Evolutionary conservation across 345 rosid genomes (phyloP), one percentile per base, ranked within the genome.

Genomic region (Linum tenue): DNA sequence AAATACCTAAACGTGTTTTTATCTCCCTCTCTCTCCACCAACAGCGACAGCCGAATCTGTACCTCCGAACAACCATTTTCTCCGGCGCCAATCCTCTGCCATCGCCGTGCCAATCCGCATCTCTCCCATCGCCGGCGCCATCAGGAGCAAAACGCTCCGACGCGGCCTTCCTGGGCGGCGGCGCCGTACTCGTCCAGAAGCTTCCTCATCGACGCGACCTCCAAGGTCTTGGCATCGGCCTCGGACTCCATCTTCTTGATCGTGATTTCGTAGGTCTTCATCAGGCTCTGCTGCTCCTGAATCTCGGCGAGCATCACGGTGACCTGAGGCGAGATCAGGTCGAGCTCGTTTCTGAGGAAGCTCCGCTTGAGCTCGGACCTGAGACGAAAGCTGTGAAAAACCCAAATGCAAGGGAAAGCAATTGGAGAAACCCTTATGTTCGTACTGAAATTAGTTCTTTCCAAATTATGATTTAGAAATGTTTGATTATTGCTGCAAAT

Each of bases 331-430:
- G 83, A 78, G 4, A 90, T 79, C 42, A 64, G 72, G 69, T 90
- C 86, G 64, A 94, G 80, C 12, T 88, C 88, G 4, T 82, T 84
- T 75, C 81, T 86, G 3, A 84, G 56, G 59, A 88, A 90, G 67
- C 74, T 76, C 8, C 89, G 83, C 62, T 90, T 94, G 7, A 94
- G 77, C 53, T 90, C 90, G 1, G 99, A 94, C n/a, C n/a, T n/a
- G n/a, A n/a, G n/a, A n/a, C n/a, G n/a, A n/a, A n/a, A n/a, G 1
- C 90, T 22, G 31, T 22, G 31, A 22, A 22, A 22, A 22, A 22
- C 31, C 31, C 31, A 22, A 22, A 22, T 22, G 31, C 31, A 22
- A 22, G 31, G 31, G 31, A 22, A 22, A 22, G 74, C 3, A 75
- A 71, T 39, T 75, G 83, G 1, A 92, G 31, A 22, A 22, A 22